Percentiles rank a stretch among this genome's conserved stretches.
phyloP scores from a whole-genome alignment of 208 protist genomes.

The Tritrichomonas foetus region DNA sequence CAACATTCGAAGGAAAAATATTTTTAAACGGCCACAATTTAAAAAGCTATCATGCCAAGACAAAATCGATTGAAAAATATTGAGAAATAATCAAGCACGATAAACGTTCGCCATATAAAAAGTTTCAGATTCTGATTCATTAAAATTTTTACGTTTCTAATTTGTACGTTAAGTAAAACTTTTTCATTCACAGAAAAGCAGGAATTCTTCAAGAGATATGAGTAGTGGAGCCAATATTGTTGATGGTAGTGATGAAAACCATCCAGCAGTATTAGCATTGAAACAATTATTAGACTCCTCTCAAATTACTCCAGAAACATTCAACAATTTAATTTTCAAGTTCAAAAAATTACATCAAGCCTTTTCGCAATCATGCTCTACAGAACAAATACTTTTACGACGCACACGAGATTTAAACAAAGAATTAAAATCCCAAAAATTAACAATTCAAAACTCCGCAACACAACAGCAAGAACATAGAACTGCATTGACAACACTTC shows the following conservation, averaged over 20 bases:
- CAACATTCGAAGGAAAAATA: too few species aligned
- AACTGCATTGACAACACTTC: background rate
- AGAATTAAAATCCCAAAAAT: slow-evolving; percentile 12
- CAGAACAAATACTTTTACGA: background rate
- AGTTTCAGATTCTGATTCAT: too few species aligned
- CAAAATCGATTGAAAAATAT: too few species aligned
- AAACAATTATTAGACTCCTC: background rate
- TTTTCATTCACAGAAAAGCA: too few species aligned
- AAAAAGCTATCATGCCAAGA: too few species aligned
- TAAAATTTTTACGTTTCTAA: too few species aligned
- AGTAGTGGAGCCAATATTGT: too few species aligned
- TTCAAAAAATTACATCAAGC: slow-evolving; percentile 39
- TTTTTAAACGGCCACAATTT: too few species aligned
- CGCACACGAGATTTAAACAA: background rate
- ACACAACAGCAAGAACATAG: slow-evolving; percentile 13
- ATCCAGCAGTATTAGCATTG: background rate
- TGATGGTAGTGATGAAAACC: background rate
- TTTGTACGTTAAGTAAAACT: too few species aligned
- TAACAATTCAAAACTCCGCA: background rate
- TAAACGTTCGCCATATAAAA: too few species aligned
- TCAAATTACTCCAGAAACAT: background rate
- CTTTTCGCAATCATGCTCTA: slow-evolving; percentile 20
- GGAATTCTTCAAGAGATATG: too few species aligned
- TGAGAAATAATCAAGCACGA: too few species aligned
- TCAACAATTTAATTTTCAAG: background rate